Evolutionary conservation across 2,329 filamentous ascomycete species (phyloP), one percentile per base, ranked within the genome.

Genomic region (Monosporascus sp.): DNA sequence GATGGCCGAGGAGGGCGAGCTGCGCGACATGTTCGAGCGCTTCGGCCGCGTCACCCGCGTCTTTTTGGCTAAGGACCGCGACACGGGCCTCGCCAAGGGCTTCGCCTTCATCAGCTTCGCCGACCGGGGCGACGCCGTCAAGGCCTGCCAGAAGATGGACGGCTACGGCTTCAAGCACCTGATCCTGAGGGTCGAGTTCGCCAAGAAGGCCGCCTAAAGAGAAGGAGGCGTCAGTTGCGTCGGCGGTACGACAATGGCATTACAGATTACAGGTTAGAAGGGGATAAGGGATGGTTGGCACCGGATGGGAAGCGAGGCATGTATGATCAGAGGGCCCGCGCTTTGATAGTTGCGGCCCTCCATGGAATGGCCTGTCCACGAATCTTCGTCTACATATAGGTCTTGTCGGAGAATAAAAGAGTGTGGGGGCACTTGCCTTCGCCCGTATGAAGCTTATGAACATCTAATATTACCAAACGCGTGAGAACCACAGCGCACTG

Each of bases 31-130:
- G 85, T 99, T 99, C 79, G 92, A 96, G 78, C 86, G 94, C 63
- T 97, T 94, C 72, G 94, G 94, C 68, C 89, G 92, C 63, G 94
- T 99, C 69, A 97, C 93, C 53, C 86, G 94, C 73, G 94, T 99
- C 49, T 99, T 99, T 81, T 76, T 99, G 67, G 94, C 94, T 66
- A 97, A 97, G 82, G 94, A 99, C 77, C 82, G 94, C 70, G 94
- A 99, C 67, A 99, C 94, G 41, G 90, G 91, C 57, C 79, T 93
- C 71, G 94, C 94, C 65, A 99, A 99, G 85, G 94, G 94, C 58
- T 99, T 99, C 72, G 95, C 95, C 25, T 99, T 99, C 73, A 96
- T 99, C 80, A 96, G 90, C 74, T 99, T 94, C 70, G 89, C 88
- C 56, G 94, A 99, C 72, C 81, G 94, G 63, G 74, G 80, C 62